These are phyloP conservation scores for Barnettozyma vustinii DNA, from an alignment of 805 yeast species.

Conservation along the genomic window DNA sequence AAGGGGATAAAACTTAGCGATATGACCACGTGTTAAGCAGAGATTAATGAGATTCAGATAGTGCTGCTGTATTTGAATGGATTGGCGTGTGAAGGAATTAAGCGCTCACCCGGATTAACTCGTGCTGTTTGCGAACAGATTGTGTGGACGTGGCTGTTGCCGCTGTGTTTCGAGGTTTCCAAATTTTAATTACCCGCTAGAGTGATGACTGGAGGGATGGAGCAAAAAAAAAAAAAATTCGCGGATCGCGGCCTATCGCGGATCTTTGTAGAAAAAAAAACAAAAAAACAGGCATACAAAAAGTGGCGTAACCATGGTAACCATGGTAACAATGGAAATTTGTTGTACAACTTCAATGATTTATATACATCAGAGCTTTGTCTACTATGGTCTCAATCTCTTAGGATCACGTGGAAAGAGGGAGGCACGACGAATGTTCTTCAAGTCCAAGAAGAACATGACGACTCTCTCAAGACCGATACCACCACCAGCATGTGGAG, in stretches of 20 bases:
- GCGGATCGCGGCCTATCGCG: background rate
- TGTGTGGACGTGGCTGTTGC: background rate
- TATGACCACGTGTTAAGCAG: background rate
- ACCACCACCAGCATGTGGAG: constrained; percentile 99
- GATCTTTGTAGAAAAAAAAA: background rate
- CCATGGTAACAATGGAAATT: too few relatives aligned
- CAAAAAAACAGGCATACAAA: too few relatives aligned
- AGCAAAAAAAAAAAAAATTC: background rate
- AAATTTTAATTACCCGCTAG: background rate
- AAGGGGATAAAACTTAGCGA: background rate
- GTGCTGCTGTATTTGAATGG: background rate
- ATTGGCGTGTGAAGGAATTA: background rate
- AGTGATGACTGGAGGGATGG: background rate
- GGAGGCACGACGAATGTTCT: constrained; percentile 97
- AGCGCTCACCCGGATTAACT: background rate
- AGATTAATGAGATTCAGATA: background rate
- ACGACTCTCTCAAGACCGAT: constrained; percentile 98
- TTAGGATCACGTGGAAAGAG: constrained; percentile 98
- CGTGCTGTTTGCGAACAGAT: background rate
- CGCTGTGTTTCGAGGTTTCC: background rate
- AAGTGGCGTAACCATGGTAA: too few relatives aligned
- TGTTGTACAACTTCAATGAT: too few relatives aligned
- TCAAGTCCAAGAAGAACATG: constrained; percentile 95
- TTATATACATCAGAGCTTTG: background rate
- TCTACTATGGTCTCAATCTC: constrained; percentile 72